These are phyloP conservation scores for Leishmania arabica DNA, from an alignment of 208 protist species.

Conservation along the genomic window DNA sequence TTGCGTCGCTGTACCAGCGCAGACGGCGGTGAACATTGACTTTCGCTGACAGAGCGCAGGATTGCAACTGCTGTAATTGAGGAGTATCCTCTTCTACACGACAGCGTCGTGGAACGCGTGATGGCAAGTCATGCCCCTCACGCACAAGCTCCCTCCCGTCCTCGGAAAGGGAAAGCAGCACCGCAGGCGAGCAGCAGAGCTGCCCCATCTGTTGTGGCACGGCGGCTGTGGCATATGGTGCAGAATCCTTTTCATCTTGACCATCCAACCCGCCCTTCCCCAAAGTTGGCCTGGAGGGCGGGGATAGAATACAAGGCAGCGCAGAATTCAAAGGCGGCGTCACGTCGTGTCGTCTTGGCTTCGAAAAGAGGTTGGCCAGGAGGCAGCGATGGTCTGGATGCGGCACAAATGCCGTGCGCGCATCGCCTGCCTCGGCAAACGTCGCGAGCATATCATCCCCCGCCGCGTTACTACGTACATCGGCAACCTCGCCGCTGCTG, in stretches of 20 bases:
- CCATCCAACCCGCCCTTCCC: neutral
- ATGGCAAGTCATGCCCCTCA: neutral
- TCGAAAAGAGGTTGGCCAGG: slow-evolving; percentile 1
- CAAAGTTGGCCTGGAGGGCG: no score
- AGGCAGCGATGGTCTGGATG: slow-evolving; percentile 3
- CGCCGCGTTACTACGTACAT: no score
- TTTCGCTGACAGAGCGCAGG: neutral
- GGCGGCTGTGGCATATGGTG: neutral
- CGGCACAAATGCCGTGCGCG: neutral
- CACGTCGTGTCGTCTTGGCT: neutral
- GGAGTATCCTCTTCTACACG: neutral
- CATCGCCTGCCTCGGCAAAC: neutral
- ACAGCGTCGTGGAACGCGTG: neutral
- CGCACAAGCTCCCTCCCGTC: neutral
- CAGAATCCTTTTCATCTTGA: neutral
- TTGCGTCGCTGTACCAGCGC: neutral
- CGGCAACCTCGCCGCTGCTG: neutral
- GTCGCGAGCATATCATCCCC: neutral
- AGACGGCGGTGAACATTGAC: neutral
- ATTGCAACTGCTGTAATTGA: neutral
- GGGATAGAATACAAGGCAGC: neutral
- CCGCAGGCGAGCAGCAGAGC: neutral
- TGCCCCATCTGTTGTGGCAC: neutral
- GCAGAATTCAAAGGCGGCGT: neutral
- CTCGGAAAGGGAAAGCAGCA: neutral